Conservation (phyloP, 345 rosid species). For the Eucalyptus caleyi region DNA sequence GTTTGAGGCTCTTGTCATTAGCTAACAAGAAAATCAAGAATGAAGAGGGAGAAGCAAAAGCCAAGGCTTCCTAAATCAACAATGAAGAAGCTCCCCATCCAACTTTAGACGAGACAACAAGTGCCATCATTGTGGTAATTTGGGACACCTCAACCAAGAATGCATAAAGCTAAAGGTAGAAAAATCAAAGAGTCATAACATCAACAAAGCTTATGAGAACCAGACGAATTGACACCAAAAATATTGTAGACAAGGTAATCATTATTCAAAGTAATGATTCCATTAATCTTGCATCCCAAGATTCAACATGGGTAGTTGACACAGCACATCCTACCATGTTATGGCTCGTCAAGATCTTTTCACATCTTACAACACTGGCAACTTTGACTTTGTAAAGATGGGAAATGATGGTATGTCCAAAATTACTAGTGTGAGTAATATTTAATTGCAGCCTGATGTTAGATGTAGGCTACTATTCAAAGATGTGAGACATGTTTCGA, state of each 20-base stretch:
- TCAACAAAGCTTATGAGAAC: background rate
- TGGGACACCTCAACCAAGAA: background rate
- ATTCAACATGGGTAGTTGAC: background rate
- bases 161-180: background rate
- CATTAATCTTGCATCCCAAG: background rate
- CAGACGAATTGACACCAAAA: background rate
- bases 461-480: background rate
- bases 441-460: background rate
- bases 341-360: background rate
- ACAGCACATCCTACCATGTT: background rate
- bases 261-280: background rate
- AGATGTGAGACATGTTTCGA: background rate
- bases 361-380: background rate
- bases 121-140: background rate
- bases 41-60: background rate
- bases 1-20: background rate
- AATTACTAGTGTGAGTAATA: too few species aligned
- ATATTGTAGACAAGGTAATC: background rate
- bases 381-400: background rate
- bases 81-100: background rate
- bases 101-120: background rate
- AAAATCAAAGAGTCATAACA: background rate
- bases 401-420: background rate
- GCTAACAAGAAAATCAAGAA: background rate
- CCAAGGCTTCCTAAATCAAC: too few species aligned